These are phyloP conservation scores for Pelagomonas calceolata DNA, from an alignment of 108 stramenopile genomes.

Conservation along the genomic window DNA sequence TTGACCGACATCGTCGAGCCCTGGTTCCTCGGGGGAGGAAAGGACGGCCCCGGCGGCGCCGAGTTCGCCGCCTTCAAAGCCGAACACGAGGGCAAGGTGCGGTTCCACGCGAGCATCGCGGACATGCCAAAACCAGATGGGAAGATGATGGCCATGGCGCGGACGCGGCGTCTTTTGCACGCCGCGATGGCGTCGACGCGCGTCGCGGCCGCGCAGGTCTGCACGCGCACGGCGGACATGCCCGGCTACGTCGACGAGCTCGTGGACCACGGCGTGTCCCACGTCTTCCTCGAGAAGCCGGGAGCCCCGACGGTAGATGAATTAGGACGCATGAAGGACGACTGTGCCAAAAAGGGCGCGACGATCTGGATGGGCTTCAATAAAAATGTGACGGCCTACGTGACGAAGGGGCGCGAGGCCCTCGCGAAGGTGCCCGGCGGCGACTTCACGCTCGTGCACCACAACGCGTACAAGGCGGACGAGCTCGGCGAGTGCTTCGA, in stretches of 20 bases:
- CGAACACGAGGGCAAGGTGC: conserved; percentile 48
- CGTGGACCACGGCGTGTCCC: conserved; percentile 49
- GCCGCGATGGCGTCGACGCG: too few species aligned
- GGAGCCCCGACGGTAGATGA: conserved; percentile 74
- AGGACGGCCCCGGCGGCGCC: conserved; percentile 50
- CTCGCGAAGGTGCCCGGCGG: conserved; percentile 34
- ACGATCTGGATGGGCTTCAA: conserved; percentile 83
- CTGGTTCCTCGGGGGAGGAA: conserved; percentile 75
- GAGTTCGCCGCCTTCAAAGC: conserved; percentile 63
- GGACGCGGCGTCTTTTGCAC: too few species aligned
- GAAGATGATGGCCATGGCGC: conserved; percentile 64
- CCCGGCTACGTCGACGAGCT: conserved; percentile 59
- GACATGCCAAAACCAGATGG: conserved; percentile 59
- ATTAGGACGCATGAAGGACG: conserved; percentile 60
- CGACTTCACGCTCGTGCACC: conserved; percentile 73
- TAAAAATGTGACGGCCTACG: conserved; percentile 86
- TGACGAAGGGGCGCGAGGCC: conserved; percentile 59
- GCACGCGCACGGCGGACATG: conserved; percentile 77
- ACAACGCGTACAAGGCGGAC: conserved; percentile 79
- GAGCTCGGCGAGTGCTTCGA: conserved; percentile 79
- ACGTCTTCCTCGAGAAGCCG: conserved; percentile 80
- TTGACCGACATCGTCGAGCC: conserved; percentile 75
- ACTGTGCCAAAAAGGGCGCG: conserved; percentile 58
- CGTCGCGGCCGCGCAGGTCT: too few species aligned
- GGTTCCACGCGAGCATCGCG: conserved; percentile 53